A percentile compares a stretch with the other conserved stretches of the same genome.
phyloP scores from a whole-genome alignment of 2,329 filamentous ascomycete species.

The Pestalotiopsis sp. region DNA sequence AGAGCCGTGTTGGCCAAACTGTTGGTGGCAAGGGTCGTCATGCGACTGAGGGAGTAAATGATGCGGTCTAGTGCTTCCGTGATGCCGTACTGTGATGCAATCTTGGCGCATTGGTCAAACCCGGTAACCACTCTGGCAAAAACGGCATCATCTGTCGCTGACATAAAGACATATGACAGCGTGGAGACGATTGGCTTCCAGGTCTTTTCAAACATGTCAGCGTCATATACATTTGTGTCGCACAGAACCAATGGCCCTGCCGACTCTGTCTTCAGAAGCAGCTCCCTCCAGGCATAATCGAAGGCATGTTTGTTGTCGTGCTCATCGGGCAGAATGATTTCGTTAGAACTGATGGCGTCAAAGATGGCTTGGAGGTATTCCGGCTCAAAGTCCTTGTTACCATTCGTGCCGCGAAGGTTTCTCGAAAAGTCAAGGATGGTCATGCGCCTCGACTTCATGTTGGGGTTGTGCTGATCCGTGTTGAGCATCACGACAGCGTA shows the following conservation, averaged over 20 bases:
- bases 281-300: conserved; percentile 96
- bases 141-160: conserved; percentile 92
- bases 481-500: conserved; percentile 99
- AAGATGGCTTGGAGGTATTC: conserved; percentile 87
- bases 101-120: conserved; percentile 94
- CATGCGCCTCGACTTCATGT: conserved; percentile 86
- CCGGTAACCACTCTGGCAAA: conserved; percentile 92
- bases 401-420: conserved; percentile 91
- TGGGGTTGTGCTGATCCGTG: conserved; percentile 95
- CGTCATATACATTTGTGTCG: conserved; percentile 92
- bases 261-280: conserved; percentile 81
- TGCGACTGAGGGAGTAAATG: conserved; percentile 84
- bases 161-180: conserved; percentile 98
- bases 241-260: conserved; percentile 76
- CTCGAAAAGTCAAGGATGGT: conserved; percentile 77
- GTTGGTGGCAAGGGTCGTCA: conserved; percentile 83
- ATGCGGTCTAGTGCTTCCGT: conserved; percentile 91
- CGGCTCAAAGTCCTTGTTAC: conserved; percentile 78
- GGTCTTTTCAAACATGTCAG: conserved; percentile 95
- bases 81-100: conserved; percentile 82
- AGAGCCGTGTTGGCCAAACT: conserved; percentile 79
- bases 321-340: conserved; percentile 96
- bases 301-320: conserved; percentile 97
- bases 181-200: conserved; percentile 96
- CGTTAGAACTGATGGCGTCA: conserved; percentile 86